Evolutionary conservation across 345 rosid species (phyloP), one percentile per base, ranked within the genome.

Genomic region (Alliaria petiolata): DNA sequence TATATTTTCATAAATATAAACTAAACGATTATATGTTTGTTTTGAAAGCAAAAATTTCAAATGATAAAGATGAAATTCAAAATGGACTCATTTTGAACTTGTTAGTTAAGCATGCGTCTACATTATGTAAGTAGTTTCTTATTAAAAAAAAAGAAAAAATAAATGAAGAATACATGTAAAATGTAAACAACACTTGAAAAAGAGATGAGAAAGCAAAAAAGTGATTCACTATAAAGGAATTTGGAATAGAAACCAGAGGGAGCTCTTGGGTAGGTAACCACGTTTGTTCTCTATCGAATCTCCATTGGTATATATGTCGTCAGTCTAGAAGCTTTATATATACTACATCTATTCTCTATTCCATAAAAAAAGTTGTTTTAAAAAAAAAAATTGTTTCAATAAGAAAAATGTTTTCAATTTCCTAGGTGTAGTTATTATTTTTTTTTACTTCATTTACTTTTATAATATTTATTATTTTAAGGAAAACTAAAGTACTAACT

Each of bases 241-340:
- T 16, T 39, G 25, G 46, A 53, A 12, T 42, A 33, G 50, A 67
- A 52, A 52, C 7, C 39, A 39, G n/a, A 4, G 62, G 49, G 40
- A 52, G 61, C 62, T 53, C 71, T 40, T 67, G 40, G 71, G 71
- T 67, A 67, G 71, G 71, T 67, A 28, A 67, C 71, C 71, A 67
- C 62, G 71, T 53, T 67, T 67, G 15, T 17, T 25, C 49, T 65
- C 7, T 50, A 22, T 35, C 22, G 8, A 34, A 64, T 35, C 25
- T 38, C 61, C 19, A 15, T 14, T 5, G 6, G 31, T 28, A 3
- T 25, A n/a, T n/a, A 25, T 25, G 28, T 25, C 28, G 28, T 26
- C 28, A 26, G 4, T 26, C 39, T 52, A 52, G 3, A 66, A 39
- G 26, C 12, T 38, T 22, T 22, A 50, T 8, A 34, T 13, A n/a